Base-by-base conservation (phyloP, 805 yeast species). In the Metschnikowia hibisci region DNA sequence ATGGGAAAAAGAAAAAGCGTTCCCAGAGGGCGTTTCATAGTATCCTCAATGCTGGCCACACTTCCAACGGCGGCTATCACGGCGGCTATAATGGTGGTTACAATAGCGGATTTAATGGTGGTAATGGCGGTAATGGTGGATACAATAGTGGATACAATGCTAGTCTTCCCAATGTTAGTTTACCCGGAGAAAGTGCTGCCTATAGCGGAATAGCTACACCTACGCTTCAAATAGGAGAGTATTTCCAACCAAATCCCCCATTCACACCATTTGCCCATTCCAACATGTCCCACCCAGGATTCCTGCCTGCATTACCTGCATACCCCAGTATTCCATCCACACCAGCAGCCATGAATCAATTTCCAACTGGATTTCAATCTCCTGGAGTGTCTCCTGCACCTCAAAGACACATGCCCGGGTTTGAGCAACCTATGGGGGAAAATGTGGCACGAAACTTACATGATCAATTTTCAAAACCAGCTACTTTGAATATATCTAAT, bases 1-100 rank as follows among this genome's bases (percentile, higher is more conserved):
- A 45, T 28, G 23, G 36, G 13, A 16, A 38, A 5, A 46, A 43
- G 27, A 52, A 52, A 30, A 52, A 52, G 27, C 34, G 56, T 23
- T 37, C 51, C 23, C 49, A 44, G 32, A 39, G 56, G 11, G 56
- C 53, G 16, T 51, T 44, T 41, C 56, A 52, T 31, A 44, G 40
- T 29, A 44, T 46, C 26, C 22, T 33, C 38, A 27, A 6, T 3
- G 8, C 23, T 2, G 23, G 23, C n/a, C n/a, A n/a, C 7, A 20
- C 23, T 8, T 6, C 4, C 23, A 20, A 20, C 22, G 22, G 22
- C 22, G 22, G 22, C 22, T 20, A 20, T 6, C 5, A 20, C 7
- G 23, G 23, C 23, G 23, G 23, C 23, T 20, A 33, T 23, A 22
- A 43, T 42, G 40, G 46, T 41, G 32, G 39, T 23, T 35, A n/a